Conservation (phyloP, 2,329 filamentous ascomycete genomes). For the Geosmithia putterillii region DNA sequence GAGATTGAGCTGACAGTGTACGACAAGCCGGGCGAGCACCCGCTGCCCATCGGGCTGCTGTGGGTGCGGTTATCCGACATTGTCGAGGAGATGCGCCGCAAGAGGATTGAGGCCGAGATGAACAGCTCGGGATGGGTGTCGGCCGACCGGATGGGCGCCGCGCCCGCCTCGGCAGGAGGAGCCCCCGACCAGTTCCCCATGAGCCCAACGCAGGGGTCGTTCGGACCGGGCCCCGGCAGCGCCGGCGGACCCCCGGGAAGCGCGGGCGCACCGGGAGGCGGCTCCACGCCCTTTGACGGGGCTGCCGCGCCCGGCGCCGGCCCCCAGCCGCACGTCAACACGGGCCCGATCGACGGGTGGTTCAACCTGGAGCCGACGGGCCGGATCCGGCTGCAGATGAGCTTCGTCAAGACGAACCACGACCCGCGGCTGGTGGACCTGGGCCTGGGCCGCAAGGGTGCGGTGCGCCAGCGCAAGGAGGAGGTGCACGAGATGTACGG, state of each 20-base stretch:
- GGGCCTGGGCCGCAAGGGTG: slow-evolving; percentile 87
- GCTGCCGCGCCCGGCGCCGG: slow-evolving; percentile 20
- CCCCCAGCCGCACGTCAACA: slow-evolving; percentile 37
- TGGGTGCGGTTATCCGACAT: slow-evolving; percentile 98
- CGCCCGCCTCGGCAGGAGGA: slow-evolving; percentile 27
- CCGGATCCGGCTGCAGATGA: slow-evolving; percentile 80
- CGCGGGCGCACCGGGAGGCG: neutral
- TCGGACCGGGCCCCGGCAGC: slow-evolving; percentile 15
- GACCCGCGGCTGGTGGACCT: slow-evolving; percentile 74
- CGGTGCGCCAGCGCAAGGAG: slow-evolving; percentile 94
- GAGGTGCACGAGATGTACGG: slow-evolving; percentile 98
- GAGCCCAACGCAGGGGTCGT: neutral
- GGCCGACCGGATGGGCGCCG: slow-evolving; percentile 78
- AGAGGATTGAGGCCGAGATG: slow-evolving; percentile 93
- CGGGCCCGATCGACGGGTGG: slow-evolving; percentile 75
- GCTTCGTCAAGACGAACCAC: slow-evolving; percentile 83
- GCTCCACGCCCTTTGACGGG: slow-evolving; percentile 28
- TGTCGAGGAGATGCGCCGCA: slow-evolving; percentile 90
- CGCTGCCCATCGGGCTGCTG: slow-evolving; percentile 84
- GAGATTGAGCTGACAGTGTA: slow-evolving; percentile 97
- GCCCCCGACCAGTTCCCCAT: slow-evolving; percentile 13
- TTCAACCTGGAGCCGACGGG: slow-evolving; percentile 93
- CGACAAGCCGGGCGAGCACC: slow-evolving; percentile 83
- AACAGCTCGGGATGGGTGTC: slow-evolving; percentile 95
- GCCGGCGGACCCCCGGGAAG: too few species aligned